phyloP scores from a whole-genome alignment of 768 basidiomycete species.

The Heimioporus sp. region DNA sequence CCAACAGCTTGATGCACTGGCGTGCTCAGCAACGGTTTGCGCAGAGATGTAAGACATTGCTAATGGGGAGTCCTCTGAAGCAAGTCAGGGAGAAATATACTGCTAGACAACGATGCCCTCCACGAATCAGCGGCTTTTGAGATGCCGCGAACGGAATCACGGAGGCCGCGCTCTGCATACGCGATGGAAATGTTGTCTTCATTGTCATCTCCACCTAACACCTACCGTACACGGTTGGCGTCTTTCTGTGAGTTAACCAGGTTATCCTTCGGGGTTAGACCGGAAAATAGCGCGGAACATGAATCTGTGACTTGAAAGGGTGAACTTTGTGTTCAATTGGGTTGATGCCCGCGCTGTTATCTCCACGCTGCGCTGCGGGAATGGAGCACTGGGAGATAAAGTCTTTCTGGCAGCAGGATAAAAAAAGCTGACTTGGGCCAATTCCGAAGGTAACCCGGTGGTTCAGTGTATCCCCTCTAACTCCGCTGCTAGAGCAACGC shows the following conservation, averaged over 20 bases:
- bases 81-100: not conserved
- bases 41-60: constrained; percentile 33
- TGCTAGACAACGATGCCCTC: not conserved
- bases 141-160: constrained; percentile 9
- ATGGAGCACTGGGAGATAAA: no score
- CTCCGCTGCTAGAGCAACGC: constrained; percentile 3
- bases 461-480: constrained; percentile 16
- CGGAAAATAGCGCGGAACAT: constrained; percentile 6
- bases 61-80: not conserved
- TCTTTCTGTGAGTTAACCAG: not conserved
- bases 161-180: constrained; percentile 7
- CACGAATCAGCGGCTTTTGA: constrained; percentile 8
- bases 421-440: not conserved
- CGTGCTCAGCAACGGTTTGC: constrained; percentile 50
- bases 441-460: not conserved
- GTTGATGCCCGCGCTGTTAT: not conserved
- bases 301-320: not conserved
- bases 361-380: not conserved
- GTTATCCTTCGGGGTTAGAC: constrained; percentile 18
- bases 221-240: not conserved
- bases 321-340: not conserved
- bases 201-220: constrained; percentile 1
- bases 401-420: not conserved
- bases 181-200: not conserved
- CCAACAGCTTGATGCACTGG: constrained; percentile 62